Base-by-base conservation (phyloP, 2,329 filamentous ascomycete species). In the Aspergillus arachidicola region DNA sequence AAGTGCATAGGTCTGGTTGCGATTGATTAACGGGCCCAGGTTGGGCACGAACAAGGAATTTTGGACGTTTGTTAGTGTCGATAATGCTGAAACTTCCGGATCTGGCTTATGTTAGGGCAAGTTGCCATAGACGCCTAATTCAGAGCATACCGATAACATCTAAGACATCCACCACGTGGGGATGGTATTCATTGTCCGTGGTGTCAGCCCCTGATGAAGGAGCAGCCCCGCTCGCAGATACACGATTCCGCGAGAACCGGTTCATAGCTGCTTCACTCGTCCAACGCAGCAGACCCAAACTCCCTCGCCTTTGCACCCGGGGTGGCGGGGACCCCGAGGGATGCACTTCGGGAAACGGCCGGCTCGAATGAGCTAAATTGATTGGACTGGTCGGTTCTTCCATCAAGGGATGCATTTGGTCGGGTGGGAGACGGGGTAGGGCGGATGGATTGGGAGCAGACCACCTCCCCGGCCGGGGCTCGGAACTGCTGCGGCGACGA, bases 11-110 rank as follows among this genome's bases (percentile, higher is more conserved):
- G 91, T 93, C 1, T 92, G 92, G 64, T 89, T 84, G 56, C 93
- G 86, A 72, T 96, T 95, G 57, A 96, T 70, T 69, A 87, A 88
- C 63, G 84, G 82, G 46, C 92, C 92, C n/a, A 96, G 82, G 67
- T 93, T 89, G 0, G 93, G 93, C 2, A 96, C 82, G 77, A 96
- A 96, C 11, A 96, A 86, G 0, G 92, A 95, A 75, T 96, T 96
- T 72, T 96, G 92, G 23, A 96, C 89, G 71, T 96, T 96, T 50
- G 91, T 96, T 11, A 96, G 85, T 16, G 92, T 94, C 0, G 91
- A 92, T 4, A 96, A 81, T 0, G 92, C 92, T 41, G 91, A 88
- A 4, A 96, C 89, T 79, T 96, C 91, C 48, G 92, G 92, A 71
- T 96, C 92, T 93, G 67, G 51, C 10, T 26, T 4, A 6, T 32